Conservation (phyloP, 257 asterid species). For the Galeopsis tetrahit region DNA sequence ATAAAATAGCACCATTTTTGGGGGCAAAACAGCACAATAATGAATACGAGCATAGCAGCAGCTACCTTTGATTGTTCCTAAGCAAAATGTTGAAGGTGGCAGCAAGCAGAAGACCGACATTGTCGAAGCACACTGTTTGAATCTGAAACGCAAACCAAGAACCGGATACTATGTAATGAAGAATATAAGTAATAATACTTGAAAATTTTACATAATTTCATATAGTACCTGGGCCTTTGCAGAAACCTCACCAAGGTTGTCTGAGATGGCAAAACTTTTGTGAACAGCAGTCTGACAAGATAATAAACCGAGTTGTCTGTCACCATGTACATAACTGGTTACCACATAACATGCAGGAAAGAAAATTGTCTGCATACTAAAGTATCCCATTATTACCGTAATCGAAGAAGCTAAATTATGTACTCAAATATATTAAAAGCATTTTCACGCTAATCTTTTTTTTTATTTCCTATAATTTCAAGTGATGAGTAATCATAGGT, state of each 20-base stretch:
- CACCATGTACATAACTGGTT: slow-evolving; percentile 26
- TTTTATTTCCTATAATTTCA: background rate
- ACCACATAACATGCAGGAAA: slow-evolving; percentile 24
- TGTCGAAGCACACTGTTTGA: slow-evolving; percentile 98
- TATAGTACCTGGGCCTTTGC: slow-evolving; percentile 85
- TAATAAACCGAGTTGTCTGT: slow-evolving; percentile 27
- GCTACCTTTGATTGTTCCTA: slow-evolving; percentile 73
- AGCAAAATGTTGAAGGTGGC: slow-evolving; percentile 70
- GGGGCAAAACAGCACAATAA: background rate
- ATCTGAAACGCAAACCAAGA: slow-evolving; percentile 55
- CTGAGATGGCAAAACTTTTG: slow-evolving; percentile 87
- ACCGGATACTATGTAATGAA: slow-evolving; percentile 28
- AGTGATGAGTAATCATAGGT: background rate
- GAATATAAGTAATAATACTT: background rate
- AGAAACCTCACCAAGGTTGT: slow-evolving; percentile 93
- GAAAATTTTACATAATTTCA: slow-evolving; percentile 6
- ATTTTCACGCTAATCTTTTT: background rate
- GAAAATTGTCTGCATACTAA: slow-evolving; percentile 11
- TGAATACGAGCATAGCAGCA: background rate
- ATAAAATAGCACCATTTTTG: background rate
- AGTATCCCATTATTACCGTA: slow-evolving; percentile 1
- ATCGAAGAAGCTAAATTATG: slow-evolving; percentile 10
- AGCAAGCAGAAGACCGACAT: slow-evolving; percentile 85
- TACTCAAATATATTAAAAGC: background rate
- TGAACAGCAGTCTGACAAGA: slow-evolving; percentile 86